Percentiles rank a stretch among this genome's conserved stretches.
Conservation (phyloP, 2,329 filamentous ascomycete genomes). For the Colletotrichum cereale region DNA sequence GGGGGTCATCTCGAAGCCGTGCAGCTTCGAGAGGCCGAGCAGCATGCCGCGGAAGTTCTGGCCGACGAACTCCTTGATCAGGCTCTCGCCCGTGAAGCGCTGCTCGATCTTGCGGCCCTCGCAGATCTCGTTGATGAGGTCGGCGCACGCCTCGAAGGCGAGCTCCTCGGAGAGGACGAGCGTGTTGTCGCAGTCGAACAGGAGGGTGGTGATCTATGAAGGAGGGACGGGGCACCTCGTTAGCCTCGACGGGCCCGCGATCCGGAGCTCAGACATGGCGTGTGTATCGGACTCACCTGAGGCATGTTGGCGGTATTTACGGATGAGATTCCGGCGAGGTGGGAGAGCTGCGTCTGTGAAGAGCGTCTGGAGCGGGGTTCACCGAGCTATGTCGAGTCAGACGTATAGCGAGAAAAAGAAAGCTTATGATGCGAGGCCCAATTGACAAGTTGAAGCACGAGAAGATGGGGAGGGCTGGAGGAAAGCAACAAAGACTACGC, state of each 20-base stretch:
- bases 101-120: conserved; percentile 71
- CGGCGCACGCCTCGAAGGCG: conserved; percentile 91
- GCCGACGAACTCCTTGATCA: conserved; percentile 90
- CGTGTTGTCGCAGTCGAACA: conserved; percentile 90
- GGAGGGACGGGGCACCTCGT: not conserved
- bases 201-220: conserved; percentile 76
- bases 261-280: not conserved
- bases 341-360: conserved; percentile 6
- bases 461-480: not conserved
- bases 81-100: conserved; percentile 81
- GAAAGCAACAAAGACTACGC: conserved; percentile 1
- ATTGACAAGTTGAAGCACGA: conserved; percentile 2
- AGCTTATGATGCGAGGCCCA: conserved; percentile 26
- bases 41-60: conserved; percentile 97
- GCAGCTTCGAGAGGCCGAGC: conserved; percentile 78
- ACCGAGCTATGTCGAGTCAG: not conserved
- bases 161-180: conserved; percentile 92
- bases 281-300: conserved; percentile 45
- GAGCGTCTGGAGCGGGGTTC: conserved; percentile 12
- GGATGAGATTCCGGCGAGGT: conserved; percentile 6
- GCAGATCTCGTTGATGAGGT: conserved; percentile 89
- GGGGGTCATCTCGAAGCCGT: conserved; percentile 76
- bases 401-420: not conserved
- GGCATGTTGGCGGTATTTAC: conserved; percentile 49
- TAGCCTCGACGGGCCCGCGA: not conserved